Conservation (phyloP, 129 eudicot species). For the Escallonia herrerae region DNA sequence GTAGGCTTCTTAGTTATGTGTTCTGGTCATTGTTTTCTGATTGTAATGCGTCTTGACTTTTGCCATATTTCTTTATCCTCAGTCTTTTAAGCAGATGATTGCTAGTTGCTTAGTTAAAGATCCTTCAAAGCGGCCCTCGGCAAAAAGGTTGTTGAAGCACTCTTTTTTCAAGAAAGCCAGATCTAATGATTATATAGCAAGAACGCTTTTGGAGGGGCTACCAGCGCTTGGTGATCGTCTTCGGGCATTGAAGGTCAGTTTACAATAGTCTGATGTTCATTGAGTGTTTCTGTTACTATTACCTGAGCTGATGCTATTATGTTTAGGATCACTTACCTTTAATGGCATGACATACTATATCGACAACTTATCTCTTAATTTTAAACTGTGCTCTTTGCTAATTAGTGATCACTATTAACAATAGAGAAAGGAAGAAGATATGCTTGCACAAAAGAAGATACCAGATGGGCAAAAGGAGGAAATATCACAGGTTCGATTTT, state of each 20-base stretch:
- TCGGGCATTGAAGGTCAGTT: constrained; percentile 65
- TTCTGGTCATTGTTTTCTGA: background rate
- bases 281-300: no score
- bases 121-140: constrained; percentile 86
- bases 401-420: constrained; percentile 8
- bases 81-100: constrained; percentile 99
- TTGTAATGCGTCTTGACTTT: constrained; percentile 7
- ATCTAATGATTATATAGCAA: constrained; percentile 71
- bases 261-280: no score
- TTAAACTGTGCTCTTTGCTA: constrained; percentile 13
- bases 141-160: constrained; percentile 80
- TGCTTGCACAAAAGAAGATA: constrained; percentile 97
- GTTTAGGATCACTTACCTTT: background rate
- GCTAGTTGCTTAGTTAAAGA: constrained; percentile 99
- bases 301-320: no score
- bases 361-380: constrained; percentile 3
- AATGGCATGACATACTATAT: background rate
- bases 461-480: constrained; percentile 97
- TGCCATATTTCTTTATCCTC: constrained; percentile 7
- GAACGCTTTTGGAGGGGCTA: constrained; percentile 74
- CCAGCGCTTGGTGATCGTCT: constrained; percentile 94
- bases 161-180: constrained; percentile 88
- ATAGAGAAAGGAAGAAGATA: constrained; percentile 93
- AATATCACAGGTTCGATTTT: constrained; percentile 80
- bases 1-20: constrained; percentile 23